phyloP scores from a whole-genome alignment of 2,329 filamentous ascomycete genomes.

The Aspergillus quadricinctus region DNA sequence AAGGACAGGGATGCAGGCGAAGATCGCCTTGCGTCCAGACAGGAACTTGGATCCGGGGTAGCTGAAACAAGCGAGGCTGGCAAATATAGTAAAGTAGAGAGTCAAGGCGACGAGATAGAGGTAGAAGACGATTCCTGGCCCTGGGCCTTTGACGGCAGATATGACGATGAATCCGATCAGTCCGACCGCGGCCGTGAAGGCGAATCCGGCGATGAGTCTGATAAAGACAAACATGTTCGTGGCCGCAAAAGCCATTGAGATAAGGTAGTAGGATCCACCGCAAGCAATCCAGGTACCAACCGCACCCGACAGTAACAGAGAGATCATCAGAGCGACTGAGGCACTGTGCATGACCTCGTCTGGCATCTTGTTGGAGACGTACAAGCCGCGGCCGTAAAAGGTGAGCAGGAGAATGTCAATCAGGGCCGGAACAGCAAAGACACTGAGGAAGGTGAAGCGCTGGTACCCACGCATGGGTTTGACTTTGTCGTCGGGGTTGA shows the following conservation, averaged over 20 bases:
- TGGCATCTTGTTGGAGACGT: conserved; percentile 56
- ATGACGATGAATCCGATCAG: conserved; percentile 53
- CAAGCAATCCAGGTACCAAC: conserved; percentile 62
- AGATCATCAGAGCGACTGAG: conserved; percentile 56
- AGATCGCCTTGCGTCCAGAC: conserved; percentile 55
- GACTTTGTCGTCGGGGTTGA: conserved; percentile 45
- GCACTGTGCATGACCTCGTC: conserved; percentile 48
- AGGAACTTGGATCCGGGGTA: conserved; percentile 52
- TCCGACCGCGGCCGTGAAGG: conserved; percentile 49
- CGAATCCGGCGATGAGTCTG: conserved; percentile 49
- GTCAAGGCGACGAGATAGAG: conserved; percentile 57
- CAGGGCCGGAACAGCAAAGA: conserved; percentile 60
- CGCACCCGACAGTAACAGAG: conserved; percentile 56
- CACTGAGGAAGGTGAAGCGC: conserved; percentile 55
- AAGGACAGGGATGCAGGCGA: conserved; percentile 53
- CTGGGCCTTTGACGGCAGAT: conserved; percentile 40
- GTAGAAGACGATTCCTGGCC: conserved; percentile 53
- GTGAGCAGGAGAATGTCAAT: conserved; percentile 58
- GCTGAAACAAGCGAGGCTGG: conserved; percentile 51
- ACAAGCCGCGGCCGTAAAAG: conserved; percentile 57
- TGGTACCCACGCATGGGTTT: conserved; percentile 45
- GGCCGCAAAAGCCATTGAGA: conserved; percentile 53
- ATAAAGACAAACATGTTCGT: conserved; percentile 54
- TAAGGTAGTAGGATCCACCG: conserved; percentile 59
- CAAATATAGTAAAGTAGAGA: conserved; percentile 56